A percentile compares a stretch with the other conserved stretches of the same genome.
These are phyloP conservation scores for Pugionium cornutum DNA, from an alignment of 345 rosid species.

Conservation along the genomic window DNA sequence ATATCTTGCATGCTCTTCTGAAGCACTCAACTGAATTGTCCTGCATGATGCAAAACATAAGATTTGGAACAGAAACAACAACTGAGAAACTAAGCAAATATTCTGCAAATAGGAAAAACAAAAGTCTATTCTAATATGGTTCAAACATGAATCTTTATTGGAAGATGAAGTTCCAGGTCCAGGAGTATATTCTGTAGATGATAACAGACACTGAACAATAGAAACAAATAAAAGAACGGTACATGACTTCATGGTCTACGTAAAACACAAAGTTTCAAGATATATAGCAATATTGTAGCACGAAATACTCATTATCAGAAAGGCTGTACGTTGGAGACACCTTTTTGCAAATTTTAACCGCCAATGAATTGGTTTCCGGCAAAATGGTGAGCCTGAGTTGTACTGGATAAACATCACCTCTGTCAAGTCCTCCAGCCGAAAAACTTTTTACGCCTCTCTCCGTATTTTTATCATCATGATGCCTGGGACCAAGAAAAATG, in stretches of 20 bases:
- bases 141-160: constrained; percentile 24
- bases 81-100: constrained; percentile 13
- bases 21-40: constrained; percentile 84
- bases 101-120: constrained; percentile 9
- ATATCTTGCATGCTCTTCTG: constrained; percentile 95
- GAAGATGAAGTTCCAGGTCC: constrained; percentile 18
- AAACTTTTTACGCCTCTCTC: constrained; percentile 66
- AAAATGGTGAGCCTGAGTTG: constrained; percentile 77
- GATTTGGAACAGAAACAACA: constrained; percentile 19
- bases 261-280: constrained; percentile 17
- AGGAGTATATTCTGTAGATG: constrained; percentile 10
- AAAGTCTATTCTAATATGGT: constrained; percentile 19
- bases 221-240: constrained; percentile 2
- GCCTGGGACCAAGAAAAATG: constrained; percentile 52
- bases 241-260: constrained; percentile 3
- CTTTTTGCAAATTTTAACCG: constrained; percentile 90
- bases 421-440: constrained; percentile 82
- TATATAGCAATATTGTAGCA: constrained; percentile 10
- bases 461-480: constrained; percentile 69
- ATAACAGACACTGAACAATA: background rate
- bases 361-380: constrained; percentile 66
- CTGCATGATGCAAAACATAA: constrained; percentile 44
- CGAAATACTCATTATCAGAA: background rate
- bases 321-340: constrained; percentile 43
- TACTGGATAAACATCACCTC: constrained; percentile 91